A percentile compares a stretch with the other conserved stretches of the same genome.
These are phyloP conservation scores for Astrothelium subdiscretum DNA, from an alignment of 495 filamentous ascomycete genomes.

Conservation along the genomic window DNA sequence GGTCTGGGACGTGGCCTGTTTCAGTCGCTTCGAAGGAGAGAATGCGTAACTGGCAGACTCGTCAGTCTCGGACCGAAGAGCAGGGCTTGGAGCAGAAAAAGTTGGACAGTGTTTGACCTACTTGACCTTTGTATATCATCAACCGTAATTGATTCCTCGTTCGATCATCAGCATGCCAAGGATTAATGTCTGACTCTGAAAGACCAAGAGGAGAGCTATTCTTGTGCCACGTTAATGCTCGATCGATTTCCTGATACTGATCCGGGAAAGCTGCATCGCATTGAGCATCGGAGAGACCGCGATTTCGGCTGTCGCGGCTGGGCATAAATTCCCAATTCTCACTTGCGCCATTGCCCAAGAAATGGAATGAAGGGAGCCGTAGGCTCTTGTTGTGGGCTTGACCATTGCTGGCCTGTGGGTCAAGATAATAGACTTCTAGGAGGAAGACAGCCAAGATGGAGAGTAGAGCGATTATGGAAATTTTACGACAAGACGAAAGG, in stretches of 20 bases:
- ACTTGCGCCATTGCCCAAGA: background rate
- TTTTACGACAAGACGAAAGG: too few relatives aligned
- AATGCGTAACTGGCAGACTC: constrained; percentile 20
- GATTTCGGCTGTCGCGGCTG: constrained; percentile 6
- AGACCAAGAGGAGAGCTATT: background rate
- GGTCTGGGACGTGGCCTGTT: constrained; percentile 34
- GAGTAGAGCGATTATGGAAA: too few relatives aligned
- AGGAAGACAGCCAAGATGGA: too few relatives aligned
- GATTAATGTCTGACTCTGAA: background rate
- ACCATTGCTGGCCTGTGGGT: too few relatives aligned
- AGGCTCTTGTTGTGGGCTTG: too few relatives aligned
- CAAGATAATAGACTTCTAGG: too few relatives aligned
- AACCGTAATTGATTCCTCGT: constrained; percentile 7
- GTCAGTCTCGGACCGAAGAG: constrained; percentile 1
- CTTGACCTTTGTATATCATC: constrained; percentile 21
- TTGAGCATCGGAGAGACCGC: constrained; percentile 6
- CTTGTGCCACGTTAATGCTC: background rate
- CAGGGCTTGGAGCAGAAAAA: background rate
- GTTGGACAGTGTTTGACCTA: background rate
- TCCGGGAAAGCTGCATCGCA: constrained; percentile 12
- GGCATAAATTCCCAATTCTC: constrained; percentile 3
- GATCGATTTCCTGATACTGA: constrained; percentile 13
- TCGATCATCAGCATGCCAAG: background rate
- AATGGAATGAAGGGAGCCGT: too few relatives aligned
- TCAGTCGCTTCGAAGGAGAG: constrained; percentile 14